phyloP scores from a whole-genome alignment of 495 filamentous ascomycete genomes.

The Aspergillus indologenus region DNA sequence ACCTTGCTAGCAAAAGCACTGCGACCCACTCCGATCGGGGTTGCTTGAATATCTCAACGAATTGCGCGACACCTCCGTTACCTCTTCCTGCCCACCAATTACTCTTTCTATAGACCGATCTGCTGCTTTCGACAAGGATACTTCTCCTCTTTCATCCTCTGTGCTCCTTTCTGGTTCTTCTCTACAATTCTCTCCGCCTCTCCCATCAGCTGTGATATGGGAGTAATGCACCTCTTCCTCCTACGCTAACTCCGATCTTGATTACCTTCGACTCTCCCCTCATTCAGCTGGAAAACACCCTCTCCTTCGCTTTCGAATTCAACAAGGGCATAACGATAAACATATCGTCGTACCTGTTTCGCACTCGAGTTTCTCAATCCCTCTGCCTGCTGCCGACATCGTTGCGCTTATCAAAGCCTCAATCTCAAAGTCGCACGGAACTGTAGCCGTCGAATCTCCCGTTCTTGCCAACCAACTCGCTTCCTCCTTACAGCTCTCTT shows the following conservation, averaged over 20 bases:
- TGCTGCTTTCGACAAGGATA: neutral
- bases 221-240: neutral
- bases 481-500: neutral
- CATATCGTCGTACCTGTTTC: neutral
- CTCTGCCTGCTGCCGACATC: neutral
- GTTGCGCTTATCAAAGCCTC: neutral
- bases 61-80: slow-evolving; percentile 20
- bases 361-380: neutral
- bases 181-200: neutral
- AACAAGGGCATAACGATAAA: neutral
- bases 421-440: neutral
- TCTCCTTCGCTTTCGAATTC: neutral
- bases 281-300: neutral
- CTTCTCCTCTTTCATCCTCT: slow-evolving; percentile 7
- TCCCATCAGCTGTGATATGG: neutral
- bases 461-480: neutral
- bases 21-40: slow-evolving; percentile 20
- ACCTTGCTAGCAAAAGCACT: slow-evolving; percentile 6
- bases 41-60: slow-evolving; percentile 22
- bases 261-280: neutral
- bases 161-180: neutral
- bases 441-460: neutral
- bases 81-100: slow-evolving; percentile 3
- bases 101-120: slow-evolving; percentile 4
- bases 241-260: neutral